phyloP scores from a whole-genome alignment of 306 rosid genomes.

The Dalbergia oliveri region DNA sequence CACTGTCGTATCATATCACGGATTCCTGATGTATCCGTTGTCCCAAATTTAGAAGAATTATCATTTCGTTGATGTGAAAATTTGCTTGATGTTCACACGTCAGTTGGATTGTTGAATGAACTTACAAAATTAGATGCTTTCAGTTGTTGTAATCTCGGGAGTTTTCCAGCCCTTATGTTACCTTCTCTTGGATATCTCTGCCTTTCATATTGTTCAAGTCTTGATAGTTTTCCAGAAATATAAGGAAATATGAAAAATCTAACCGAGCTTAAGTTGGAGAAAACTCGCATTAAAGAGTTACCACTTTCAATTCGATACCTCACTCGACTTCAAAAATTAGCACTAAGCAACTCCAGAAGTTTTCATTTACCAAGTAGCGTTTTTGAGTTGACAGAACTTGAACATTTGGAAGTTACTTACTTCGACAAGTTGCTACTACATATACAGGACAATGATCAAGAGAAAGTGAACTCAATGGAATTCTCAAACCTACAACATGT shows the following conservation, averaged over 20 bases:
- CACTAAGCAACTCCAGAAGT: not conserved
- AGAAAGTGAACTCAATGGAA: not conserved
- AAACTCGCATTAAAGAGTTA: not conserved
- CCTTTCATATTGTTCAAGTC: not conserved
- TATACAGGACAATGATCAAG: not conserved
- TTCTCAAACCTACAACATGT: not conserved
- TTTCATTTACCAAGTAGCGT: not conserved
- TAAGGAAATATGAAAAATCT: not conserved
- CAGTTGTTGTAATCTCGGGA: not conserved
- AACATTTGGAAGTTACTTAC: not conserved
- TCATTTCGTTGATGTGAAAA: not conserved
- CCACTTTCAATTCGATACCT: not conserved
- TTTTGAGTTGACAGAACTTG: not conserved
- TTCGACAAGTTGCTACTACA: not conserved
- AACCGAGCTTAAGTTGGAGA: not conserved
- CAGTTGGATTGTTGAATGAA: not conserved
- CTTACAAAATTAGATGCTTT: not conserved
- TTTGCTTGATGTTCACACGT: not conserved
- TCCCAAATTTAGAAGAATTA: not conserved
- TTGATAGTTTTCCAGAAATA: not conserved
- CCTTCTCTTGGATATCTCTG: not conserved
- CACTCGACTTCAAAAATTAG: not conserved
- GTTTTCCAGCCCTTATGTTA: not conserved
- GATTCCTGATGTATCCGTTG: not conserved
- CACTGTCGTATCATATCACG: not conserved